A percentile compares a stretch with the other conserved stretches of the same genome.
Conservation (phyloP, 2,329 filamentous ascomycete genomes). For the Huntiella bhutanensis region DNA sequence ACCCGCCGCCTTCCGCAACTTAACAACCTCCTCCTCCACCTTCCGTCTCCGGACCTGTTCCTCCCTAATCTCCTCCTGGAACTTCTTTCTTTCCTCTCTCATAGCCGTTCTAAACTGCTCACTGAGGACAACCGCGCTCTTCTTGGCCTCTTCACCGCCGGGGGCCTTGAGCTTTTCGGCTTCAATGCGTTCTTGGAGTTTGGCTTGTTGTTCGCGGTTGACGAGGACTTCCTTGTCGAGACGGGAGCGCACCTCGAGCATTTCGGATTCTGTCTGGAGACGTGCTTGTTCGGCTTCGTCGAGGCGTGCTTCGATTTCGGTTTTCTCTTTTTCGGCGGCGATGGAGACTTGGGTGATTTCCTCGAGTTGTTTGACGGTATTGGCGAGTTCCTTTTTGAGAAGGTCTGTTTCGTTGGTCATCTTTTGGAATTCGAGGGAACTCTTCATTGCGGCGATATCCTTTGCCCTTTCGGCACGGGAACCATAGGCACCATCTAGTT, state of each 20-base stretch:
- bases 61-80: conserved; percentile 34
- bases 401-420: conserved; percentile 29
- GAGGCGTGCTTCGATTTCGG: conserved; percentile 24
- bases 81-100: conserved; percentile 37
- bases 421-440: conserved; percentile 25
- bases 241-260: conserved; percentile 19
- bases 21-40: conserved; percentile 32
- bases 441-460: conserved; percentile 36
- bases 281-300: conserved; percentile 22
- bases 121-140: conserved; percentile 32
- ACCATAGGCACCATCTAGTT: conserved; percentile 43
- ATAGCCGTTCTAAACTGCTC: conserved; percentile 37
- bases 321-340: conserved; percentile 30
- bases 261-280: conserved; percentile 22
- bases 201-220: conserved; percentile 20
- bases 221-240: conserved; percentile 25
- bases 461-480: conserved; percentile 38
- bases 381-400: conserved; percentile 31
- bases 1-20: conserved; percentile 21
- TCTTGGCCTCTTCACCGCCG: conserved; percentile 17
- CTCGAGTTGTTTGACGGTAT: conserved; percentile 33
- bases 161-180: conserved; percentile 26
- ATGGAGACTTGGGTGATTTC: conserved; percentile 34
- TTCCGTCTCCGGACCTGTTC: conserved; percentile 29
- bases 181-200: conserved; percentile 33